Conservation (phyloP, 2,329 filamentous ascomycete species). For the Didymella pomorum region DNA sequence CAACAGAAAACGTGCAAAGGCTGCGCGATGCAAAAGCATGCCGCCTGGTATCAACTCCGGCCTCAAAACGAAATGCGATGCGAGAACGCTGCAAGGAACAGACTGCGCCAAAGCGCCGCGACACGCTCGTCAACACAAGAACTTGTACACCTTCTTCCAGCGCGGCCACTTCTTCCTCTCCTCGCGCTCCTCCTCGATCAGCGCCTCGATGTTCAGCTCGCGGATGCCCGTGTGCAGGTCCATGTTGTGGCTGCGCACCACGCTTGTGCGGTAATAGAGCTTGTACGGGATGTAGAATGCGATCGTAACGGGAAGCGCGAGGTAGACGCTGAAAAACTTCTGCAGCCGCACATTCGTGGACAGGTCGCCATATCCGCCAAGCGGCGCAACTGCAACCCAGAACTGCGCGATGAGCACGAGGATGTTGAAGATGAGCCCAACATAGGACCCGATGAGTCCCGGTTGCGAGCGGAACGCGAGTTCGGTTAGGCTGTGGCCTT, state of each 20-base stretch:
- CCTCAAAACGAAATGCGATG: constrained; percentile 12
- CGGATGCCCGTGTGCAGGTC: constrained; percentile 85
- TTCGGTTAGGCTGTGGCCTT: constrained; percentile 73
- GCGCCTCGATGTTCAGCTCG: constrained; percentile 80
- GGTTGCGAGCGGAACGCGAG: constrained; percentile 83
- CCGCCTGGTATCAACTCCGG: constrained; percentile 44
- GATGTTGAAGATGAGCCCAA: constrained; percentile 78
- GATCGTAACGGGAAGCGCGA: constrained; percentile 73
- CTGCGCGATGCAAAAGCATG: constrained; percentile 40
- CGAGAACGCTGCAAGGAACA: constrained; percentile 27
- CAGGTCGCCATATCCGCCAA: constrained; percentile 63
- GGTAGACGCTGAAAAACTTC: constrained; percentile 77
- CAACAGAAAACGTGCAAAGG: constrained; percentile 27
- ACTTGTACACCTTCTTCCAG: constrained; percentile 61
- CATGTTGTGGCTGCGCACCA: constrained; percentile 76
- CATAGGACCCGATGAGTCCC: constrained; percentile 79
- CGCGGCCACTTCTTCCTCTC: constrained; percentile 66
- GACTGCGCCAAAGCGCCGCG: constrained; percentile 8
- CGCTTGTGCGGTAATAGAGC: constrained; percentile 72
- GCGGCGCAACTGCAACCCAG: constrained; percentile 83
- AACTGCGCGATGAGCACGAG: constrained; percentile 84
- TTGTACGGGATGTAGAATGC: constrained; percentile 79
- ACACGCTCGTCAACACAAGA: constrained; percentile 52
- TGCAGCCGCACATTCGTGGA: constrained; percentile 59
- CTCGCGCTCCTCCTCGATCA: constrained; percentile 80